These are phyloP conservation scores for Leccinum subfulvum DNA, from an alignment of 1,284 basidiomycete species.

Conservation along the genomic window DNA sequence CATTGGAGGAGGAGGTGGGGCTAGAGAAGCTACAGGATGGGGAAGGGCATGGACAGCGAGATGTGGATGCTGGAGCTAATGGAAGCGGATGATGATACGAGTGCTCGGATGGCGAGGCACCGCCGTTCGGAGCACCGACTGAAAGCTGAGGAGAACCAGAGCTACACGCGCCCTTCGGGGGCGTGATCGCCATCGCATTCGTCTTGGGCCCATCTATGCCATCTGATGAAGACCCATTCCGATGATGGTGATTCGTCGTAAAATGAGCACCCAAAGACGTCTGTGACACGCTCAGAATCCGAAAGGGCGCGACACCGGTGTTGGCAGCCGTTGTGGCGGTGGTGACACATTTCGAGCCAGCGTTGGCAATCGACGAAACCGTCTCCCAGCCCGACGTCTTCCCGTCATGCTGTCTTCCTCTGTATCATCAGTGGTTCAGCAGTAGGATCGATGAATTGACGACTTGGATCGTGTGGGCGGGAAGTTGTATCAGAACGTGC, in stretches of 20 bases:
- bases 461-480: no score
- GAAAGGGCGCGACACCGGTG: conserved; percentile 19
- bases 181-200: conserved; percentile 2
- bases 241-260: not conserved
- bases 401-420: no score
- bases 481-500: no score
- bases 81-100: conserved; percentile 13
- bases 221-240: not conserved
- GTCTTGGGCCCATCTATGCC: conserved; percentile 9
- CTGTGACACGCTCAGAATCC: conserved; percentile 22
- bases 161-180: conserved; percentile 6
- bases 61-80: conserved; percentile 7
- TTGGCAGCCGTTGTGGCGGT: not conserved
- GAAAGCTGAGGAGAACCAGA: not conserved
- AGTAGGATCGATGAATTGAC: no score
- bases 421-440: no score
- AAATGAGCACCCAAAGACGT: not conserved
- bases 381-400: not conserved
- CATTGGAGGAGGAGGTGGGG: conserved; percentile 3
- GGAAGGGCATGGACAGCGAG: not conserved
- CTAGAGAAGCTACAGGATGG: conserved; percentile 12
- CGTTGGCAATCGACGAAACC: not conserved
- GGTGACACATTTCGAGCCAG: not conserved
- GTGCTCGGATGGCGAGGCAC: conserved; percentile 9
- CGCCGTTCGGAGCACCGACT: not conserved